Evolutionary conservation across 208 protist species (phyloP).

Genomic region (Borovskyia barvae): DNA sequence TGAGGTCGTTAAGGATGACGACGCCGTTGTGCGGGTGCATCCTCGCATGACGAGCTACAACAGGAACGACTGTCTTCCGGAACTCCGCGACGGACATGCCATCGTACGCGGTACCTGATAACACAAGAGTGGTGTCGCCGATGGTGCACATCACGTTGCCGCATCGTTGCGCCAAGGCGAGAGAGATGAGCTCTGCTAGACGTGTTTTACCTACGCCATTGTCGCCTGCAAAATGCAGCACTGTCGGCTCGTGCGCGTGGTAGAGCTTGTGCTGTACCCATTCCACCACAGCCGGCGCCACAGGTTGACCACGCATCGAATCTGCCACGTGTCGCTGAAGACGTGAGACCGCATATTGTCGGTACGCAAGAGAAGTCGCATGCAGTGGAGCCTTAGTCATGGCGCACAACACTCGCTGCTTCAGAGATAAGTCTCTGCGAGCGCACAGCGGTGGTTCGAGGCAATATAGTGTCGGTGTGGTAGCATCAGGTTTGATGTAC

Average conservation of each 20-base stretch:
- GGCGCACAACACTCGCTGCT: conserved; percentile 16
- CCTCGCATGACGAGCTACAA: conserved; percentile 35
- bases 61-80: conserved; percentile 43
- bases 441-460: conserved; percentile 33
- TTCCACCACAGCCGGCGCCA: conserved; percentile 34
- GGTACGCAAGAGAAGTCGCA: conserved; percentile 21
- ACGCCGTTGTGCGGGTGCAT: conserved; percentile 53
- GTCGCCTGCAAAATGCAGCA: conserved; percentile 81
- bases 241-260: conserved; percentile 37
- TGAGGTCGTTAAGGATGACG: conserved; percentile 72
- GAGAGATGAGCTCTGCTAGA: conserved; percentile 64
- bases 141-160: conserved; percentile 20
- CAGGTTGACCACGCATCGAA: conserved; percentile 49
- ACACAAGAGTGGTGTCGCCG: conserved; percentile 64
- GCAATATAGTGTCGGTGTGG: conserved; percentile 2
- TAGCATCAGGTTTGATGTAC: neutral
- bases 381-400: conserved; percentile 12
- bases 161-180: conserved; percentile 60
- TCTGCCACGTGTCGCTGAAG: conserved; percentile 26
- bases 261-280: conserved; percentile 48
- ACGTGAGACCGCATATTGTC: conserved; percentile 29
- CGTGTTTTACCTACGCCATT: conserved; percentile 85
- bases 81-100: conserved; percentile 52
- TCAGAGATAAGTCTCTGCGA: conserved; percentile 8
- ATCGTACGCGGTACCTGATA: conserved; percentile 59